Evolutionary conservation across 805 yeast species (phyloP).

Genomic region (Zygosaccharomyces kombuchaensis): DNA sequence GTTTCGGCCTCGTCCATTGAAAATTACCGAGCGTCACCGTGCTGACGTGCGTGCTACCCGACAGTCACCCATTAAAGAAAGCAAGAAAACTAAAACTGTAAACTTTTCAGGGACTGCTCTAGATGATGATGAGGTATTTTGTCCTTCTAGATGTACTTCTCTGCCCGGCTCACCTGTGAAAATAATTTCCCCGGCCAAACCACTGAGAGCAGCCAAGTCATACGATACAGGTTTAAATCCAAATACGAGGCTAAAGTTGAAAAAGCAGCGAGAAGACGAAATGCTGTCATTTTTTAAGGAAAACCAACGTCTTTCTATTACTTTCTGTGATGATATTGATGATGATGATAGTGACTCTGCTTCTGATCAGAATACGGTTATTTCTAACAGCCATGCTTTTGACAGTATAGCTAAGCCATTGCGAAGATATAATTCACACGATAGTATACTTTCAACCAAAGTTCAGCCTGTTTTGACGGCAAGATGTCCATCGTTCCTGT

Average conservation of each 20-base stretch:
- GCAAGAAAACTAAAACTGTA: constrained; percentile 4
- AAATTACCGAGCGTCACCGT: constrained; percentile 22
- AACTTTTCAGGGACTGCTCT: not conserved
- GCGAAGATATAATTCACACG: constrained; percentile 33
- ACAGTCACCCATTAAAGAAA: constrained; percentile 12
- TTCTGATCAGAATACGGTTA: constrained; percentile 28
- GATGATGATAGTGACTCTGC: constrained; percentile 14
- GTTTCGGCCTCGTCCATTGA: constrained; percentile 23
- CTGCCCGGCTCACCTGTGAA: constrained; percentile 23
- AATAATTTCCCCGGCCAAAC: constrained; percentile 3
- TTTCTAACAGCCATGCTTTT: constrained; percentile 16
- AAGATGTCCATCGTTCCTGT: constrained; percentile 9
- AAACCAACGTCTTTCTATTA: constrained; percentile 34
- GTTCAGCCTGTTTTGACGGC: constrained; percentile 5
- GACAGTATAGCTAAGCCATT: constrained; percentile 15
- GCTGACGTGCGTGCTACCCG: constrained; percentile 4
- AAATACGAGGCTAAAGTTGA: constrained; percentile 6
- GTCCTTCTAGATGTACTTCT: constrained; percentile 13
- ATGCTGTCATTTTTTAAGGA: constrained; percentile 28
- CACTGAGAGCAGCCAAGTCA: constrained; percentile 26
- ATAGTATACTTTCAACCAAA: constrained; percentile 29
- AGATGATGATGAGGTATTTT: not conserved
- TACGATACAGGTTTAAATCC: constrained; percentile 27
- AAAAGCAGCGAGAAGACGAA: constrained; percentile 7
- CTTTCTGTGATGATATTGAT: constrained; percentile 28